phyloP scores from a whole-genome alignment of 2,329 filamentous ascomycete species.

The Neurospora sp. region DNA sequence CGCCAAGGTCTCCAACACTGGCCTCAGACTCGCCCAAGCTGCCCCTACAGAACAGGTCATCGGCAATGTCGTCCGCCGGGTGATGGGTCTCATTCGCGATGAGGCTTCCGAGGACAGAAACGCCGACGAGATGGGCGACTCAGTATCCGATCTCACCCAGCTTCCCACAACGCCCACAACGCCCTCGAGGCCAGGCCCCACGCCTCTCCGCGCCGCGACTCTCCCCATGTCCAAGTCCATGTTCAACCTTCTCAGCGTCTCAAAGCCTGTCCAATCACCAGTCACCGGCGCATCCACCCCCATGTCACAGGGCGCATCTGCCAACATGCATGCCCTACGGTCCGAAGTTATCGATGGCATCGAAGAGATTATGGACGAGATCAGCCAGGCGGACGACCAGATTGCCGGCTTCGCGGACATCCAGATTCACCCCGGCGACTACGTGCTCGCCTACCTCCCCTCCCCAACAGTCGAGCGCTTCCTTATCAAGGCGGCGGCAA shows the following conservation, averaged over 20 bases:
- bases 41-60: constrained; percentile 87
- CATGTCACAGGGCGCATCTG: constrained; percentile 25
- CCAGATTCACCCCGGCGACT: constrained; percentile 87
- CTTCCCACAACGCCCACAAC: constrained; percentile 9
- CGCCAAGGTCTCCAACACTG: constrained; percentile 68
- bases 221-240: constrained; percentile 66
- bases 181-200: constrained; percentile 13
- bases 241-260: constrained; percentile 77
- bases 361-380: constrained; percentile 90
- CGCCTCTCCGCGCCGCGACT: constrained; percentile 44
- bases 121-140: constrained; percentile 45
- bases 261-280: constrained; percentile 37
- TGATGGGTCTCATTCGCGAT: constrained; percentile 83
- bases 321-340: constrained; percentile 59
- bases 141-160: constrained; percentile 36
- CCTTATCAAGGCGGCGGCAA: constrained; percentile 74
- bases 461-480: constrained; percentile 85
- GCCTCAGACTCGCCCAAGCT: constrained; percentile 67
- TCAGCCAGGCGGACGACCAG: constrained; percentile 85
- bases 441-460: constrained; percentile 81
- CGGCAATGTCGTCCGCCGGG: constrained; percentile 85
- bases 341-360: constrained; percentile 92
- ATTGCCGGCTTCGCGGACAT: constrained; percentile 82
- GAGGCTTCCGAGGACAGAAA: constrained; percentile 77
- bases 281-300: constrained; percentile 31